A percentile compares a stretch with the other conserved stretches of the same genome.
These are phyloP conservation scores for Nicotiana knightiana DNA, from an alignment of 257 asterid genomes.

Conservation along the genomic window DNA sequence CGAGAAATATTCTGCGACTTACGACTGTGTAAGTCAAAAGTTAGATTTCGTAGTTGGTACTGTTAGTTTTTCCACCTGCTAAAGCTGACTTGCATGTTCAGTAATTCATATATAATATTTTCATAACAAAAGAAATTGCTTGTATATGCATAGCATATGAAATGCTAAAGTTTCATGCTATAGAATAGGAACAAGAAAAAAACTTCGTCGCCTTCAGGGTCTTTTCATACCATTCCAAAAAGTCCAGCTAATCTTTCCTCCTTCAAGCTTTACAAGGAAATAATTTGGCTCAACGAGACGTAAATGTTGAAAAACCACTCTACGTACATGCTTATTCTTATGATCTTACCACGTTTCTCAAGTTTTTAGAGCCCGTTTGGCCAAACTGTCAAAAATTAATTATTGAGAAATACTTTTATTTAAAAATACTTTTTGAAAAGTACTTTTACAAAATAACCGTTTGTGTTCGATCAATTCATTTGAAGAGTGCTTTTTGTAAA, in stretches of 20 bases:
- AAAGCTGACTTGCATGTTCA: neutral
- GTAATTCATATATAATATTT: no score
- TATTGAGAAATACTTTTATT: no score
- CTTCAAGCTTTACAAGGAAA: neutral
- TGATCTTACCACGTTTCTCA: neutral
- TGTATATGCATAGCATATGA: neutral
- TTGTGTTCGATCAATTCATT: no score
- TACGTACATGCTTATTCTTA: neutral
- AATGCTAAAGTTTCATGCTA: neutral
- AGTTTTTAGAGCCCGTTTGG: no score
- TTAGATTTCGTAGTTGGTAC: neutral
- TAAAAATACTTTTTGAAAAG: no score
- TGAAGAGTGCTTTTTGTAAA: no score
- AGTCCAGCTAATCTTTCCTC: neutral
- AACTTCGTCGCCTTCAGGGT: neutral
- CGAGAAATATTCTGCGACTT: neutral
- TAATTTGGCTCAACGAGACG: neutral
- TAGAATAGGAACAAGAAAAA: neutral
- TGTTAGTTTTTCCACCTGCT: neutral
- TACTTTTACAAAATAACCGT: no score
- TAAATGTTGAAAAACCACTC: neutral
- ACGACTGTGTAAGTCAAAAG: neutral
- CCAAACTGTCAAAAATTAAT: no score
- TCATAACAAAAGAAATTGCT: neutral
- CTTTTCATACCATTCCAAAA: neutral